Evolutionary conservation across 2,329 filamentous ascomycete genomes (phyloP).

Genomic region (Trichoderma atroviride): DNA sequence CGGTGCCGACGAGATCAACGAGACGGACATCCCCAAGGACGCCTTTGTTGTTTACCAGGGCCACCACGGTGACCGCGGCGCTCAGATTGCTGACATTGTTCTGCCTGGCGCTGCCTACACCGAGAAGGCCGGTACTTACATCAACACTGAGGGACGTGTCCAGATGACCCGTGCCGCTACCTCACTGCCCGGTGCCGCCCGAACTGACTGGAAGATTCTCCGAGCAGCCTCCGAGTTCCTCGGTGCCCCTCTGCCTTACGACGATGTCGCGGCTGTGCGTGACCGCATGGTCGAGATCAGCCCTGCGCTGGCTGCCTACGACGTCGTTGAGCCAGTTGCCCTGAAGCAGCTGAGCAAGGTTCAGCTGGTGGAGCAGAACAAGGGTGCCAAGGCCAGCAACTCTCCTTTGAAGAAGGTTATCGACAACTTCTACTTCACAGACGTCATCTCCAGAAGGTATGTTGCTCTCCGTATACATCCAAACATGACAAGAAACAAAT

Average conservation of each 20-base stretch:
- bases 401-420: conserved; percentile 80
- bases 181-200: conserved; percentile 81
- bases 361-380: conserved; percentile 95
- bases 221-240: conserved; percentile 91
- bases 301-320: conserved; percentile 85
- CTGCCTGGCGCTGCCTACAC: conserved; percentile 95
- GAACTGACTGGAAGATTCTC: conserved; percentile 99
- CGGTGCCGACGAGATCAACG: conserved; percentile 86
- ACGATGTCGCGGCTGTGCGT: conserved; percentile 84
- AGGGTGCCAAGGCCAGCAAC: conserved; percentile 75
- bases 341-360: conserved; percentile 81
- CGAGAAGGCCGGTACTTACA: conserved; percentile 92
- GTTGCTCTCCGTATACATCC: conserved; percentile 39
- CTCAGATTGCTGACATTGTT: conserved; percentile 89
- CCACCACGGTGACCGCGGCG: conserved; percentile 93
- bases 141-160: conserved; percentile 96
- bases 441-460: conserved; percentile 93
- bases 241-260: conserved; percentile 83
- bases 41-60: conserved; percentile 98
- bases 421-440: conserved; percentile 98
- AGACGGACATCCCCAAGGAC: conserved; percentile 87
- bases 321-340: conserved; percentile 82
- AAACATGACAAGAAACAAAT: too few species aligned
- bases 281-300: conserved; percentile 96
- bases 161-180: conserved; percentile 93